Base-by-base conservation (phyloP, 805 yeast species). In the Hanseniaspora guilliermondii region DNA sequence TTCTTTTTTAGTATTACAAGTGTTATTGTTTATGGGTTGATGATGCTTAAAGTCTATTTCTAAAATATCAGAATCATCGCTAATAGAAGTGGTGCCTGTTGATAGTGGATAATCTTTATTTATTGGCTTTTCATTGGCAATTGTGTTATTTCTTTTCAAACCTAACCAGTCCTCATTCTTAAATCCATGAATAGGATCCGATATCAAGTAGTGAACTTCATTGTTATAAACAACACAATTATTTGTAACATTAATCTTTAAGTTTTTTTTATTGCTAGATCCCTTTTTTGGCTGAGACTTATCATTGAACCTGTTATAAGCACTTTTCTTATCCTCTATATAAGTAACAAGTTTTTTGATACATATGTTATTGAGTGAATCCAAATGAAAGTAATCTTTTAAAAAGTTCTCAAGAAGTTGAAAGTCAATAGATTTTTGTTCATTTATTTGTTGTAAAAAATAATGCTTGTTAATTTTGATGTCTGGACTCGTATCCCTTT, bases 161-260 rank as follows among this genome's bases (percentile, higher is more conserved):
- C 61, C 61, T 38, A 65, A 55, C 57, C 65, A 65, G 16, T 58
- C 56, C 27, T 62, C 60, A 48, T 64, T 65, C 39, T 60, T 59
- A 49, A 67, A 65, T 45, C 64, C 66, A 50, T 65, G 62, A 22
- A 60, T 41, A 5, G 56, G 60, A 56, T 68, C 70, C 17, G 61
- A 61, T 39, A 67, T 57, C 14, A 67, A 45, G 44, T 67, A 67
- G 57, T 66, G 68, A 27, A 63, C 62, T 55, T 68, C 70, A 41
- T 65, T 65, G 56, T 65, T 63, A 48, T 65, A 65, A 21, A 56
- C 56, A 16, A 38, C 36, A 45, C 45, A 47, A 14, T 48, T 49
- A 22, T 38, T 42, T 21, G 17, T 48, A 1, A 50, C 35, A 33
- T 35, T 50, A n/a, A 40, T 36, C 44, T 14, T 38, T 22, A 21